Conservation (phyloP, 495 filamentous ascomycete genomes). For the Lichenothelia convexa region DNA sequence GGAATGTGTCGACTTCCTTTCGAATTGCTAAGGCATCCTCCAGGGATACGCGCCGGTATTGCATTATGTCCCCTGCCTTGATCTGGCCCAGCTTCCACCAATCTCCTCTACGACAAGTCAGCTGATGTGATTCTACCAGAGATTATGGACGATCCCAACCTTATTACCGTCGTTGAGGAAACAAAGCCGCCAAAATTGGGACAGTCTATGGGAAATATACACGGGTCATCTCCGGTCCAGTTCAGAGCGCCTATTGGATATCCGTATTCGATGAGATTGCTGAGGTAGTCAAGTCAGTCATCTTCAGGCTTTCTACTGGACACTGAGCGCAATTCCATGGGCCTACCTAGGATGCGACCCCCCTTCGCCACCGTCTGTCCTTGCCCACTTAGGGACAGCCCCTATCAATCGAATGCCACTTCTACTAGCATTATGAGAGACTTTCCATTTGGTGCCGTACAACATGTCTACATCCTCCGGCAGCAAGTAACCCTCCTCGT, state of each 20-base stretch:
- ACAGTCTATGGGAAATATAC: slow-evolving; percentile 38
- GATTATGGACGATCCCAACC: too few relatives aligned
- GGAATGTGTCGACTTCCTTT: slow-evolving; percentile 20
- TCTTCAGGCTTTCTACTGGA: too few relatives aligned
- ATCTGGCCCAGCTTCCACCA: slow-evolving; percentile 43
- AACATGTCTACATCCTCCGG: slow-evolving; percentile 35
- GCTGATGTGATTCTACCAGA: too few relatives aligned
- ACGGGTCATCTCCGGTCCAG: slow-evolving; percentile 39
- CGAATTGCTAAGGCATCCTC: slow-evolving; percentile 26
- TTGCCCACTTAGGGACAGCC: slow-evolving; percentile 35
- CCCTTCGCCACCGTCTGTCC: slow-evolving; percentile 39
- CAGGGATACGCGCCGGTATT: slow-evolving; percentile 27
- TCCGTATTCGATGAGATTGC: slow-evolving; percentile 40
- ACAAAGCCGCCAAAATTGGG: slow-evolving; percentile 44
- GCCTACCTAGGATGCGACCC: slow-evolving; percentile 45
- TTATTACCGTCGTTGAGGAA: slow-evolving; percentile 32
- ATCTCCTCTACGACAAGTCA: too few relatives aligned
- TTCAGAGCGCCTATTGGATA: slow-evolving; percentile 36
- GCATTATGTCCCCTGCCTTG: slow-evolving; percentile 36
- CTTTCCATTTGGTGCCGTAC: slow-evolving; percentile 35
- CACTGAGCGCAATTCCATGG: too few relatives aligned
- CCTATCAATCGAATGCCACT: slow-evolving; percentile 39
- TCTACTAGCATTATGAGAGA: slow-evolving; percentile 40
- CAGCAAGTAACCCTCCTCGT: slow-evolving; percentile 34
- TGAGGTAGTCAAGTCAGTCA: too few relatives aligned